Percentiles rank a stretch among this genome's conserved stretches.
phyloP scores from a whole-genome alignment of 2,329 filamentous ascomycete species.

The Xylaria sp. region DNA sequence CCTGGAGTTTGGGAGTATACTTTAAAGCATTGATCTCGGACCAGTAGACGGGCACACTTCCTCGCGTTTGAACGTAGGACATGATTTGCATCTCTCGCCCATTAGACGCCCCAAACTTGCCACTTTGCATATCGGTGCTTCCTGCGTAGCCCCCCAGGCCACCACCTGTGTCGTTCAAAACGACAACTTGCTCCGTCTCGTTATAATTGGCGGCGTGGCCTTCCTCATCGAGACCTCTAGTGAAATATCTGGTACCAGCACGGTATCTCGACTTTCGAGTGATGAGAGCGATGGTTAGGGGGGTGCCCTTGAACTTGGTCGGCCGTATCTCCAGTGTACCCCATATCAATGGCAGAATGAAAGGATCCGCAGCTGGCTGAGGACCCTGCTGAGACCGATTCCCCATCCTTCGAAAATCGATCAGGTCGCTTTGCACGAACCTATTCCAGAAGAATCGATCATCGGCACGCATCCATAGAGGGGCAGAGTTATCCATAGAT shows the following conservation, averaged over 20 bases:
- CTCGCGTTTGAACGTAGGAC: constrained; percentile 95
- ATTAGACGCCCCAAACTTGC: constrained; percentile 67
- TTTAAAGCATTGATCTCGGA: constrained; percentile 92
- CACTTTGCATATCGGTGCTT: constrained; percentile 79
- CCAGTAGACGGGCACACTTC: constrained; percentile 96
- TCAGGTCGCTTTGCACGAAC: constrained; percentile 89
- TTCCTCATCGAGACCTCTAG: constrained; percentile 90
- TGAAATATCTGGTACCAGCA: constrained; percentile 93
- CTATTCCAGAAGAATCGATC: constrained; percentile 99
- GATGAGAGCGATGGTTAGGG: constrained; percentile 86
- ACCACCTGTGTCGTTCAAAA: constrained; percentile 83
- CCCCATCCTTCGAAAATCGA: constrained; percentile 80
- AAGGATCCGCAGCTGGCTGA: constrained; percentile 85
- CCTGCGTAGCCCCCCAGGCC: constrained; percentile 84
- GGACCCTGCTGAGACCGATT: constrained; percentile 72
- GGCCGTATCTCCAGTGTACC: constrained; percentile 93
- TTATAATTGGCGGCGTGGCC: constrained; percentile 99
- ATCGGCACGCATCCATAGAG: constrained; percentile 91
- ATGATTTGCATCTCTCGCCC: constrained; percentile 86
- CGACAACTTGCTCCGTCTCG: constrained; percentile 92
- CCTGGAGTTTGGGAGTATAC: constrained; percentile 90
- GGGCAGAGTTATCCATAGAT: constrained; percentile 74
- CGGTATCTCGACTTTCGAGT: constrained; percentile 89
- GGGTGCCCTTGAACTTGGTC: constrained; percentile 84
- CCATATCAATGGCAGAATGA: constrained; percentile 94